Conservation (phyloP, 1,284 basidiomycete genomes). For the Leccinum pachyderme region DNA sequence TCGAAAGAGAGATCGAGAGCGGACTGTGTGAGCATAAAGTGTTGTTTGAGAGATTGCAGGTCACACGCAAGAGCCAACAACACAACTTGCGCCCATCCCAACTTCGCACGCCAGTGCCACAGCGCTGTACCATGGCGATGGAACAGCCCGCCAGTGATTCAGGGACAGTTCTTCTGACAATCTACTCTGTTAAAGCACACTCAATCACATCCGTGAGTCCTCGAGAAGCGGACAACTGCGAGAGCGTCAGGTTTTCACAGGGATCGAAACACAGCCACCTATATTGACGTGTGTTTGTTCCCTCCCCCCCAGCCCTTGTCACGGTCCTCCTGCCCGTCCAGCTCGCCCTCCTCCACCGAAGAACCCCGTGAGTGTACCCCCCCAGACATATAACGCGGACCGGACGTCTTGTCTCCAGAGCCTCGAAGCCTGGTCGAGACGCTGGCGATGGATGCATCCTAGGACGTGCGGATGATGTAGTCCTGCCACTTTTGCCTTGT, state of each 20-base stretch:
- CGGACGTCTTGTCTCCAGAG: background rate
- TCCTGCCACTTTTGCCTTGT: conserved; percentile 3
- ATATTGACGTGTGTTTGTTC: conserved; percentile 30
- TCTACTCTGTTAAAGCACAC: background rate
- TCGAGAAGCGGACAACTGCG: background rate
- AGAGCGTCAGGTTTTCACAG: background rate
- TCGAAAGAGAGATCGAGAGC: conserved; percentile 61
- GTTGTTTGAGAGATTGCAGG: conserved; percentile 1
- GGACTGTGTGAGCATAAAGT: conserved; percentile 55
- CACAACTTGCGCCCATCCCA: conserved; percentile 3
- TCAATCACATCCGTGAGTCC: background rate
- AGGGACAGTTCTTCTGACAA: background rate
- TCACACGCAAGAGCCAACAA: background rate
- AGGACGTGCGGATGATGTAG: conserved; percentile 29
- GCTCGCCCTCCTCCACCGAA: conserved; percentile 34
- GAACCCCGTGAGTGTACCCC: conserved; percentile 39
- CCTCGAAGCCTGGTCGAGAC: background rate
- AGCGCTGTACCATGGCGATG: background rate
- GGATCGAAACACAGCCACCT: conserved; percentile 23
- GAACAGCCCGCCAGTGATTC: background rate
- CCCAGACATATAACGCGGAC: background rate
- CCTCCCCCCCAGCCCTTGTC: background rate
- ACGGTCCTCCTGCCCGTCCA: conserved; percentile 10
- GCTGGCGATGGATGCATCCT: conserved; percentile 33
- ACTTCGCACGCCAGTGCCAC: conserved; percentile 18